Base-by-base conservation (phyloP, 139 green algal species). In the Coccomyxa sp. region DNA sequence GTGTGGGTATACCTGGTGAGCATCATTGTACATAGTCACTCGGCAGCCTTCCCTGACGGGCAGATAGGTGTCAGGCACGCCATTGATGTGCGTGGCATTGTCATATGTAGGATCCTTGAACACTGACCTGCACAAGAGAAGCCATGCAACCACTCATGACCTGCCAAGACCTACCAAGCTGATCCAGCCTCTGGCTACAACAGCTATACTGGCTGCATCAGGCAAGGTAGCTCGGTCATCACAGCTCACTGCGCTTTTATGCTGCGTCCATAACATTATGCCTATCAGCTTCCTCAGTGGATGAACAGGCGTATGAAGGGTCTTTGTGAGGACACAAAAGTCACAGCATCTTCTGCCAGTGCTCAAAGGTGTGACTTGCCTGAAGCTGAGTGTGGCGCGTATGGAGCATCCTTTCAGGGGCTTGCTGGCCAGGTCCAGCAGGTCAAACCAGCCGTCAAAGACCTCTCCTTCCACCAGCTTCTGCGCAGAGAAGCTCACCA, bases 1-100 rank as follows among this genome's bases (percentile, higher is more conserved):
- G n/a, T n/a, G n/a, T n/a, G n/a, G 33, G 73, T 34, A 29, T 38
- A 76, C 73, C 70, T 83, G 70, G 58, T 88, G 78, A n/a, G 86
- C 82, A 54, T 92, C 85, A 35, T 91, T 89, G 79, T 93, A 93
- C 75, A 93, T 79, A 40, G 82, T 89, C 24, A 93, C 78, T 37
- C 70, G 58, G 79, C 78, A 84, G 38, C 69, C 75, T 31, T 81
- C 74, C 33, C 80, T 75, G 69, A 79, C 34, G 29, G 76, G 80
- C 74, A 84, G 79, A n/a, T 84, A 84, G 9, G 74, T 71, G 39
- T 78, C 33, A 4, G 79, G 74, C 27, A 79, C 74, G 33, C 36
- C 64, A 29, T 40, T 55, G 39, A 54, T 58, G 31, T 34, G n/a
- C 29, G 40, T 50, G 8, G 31, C 68, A 29, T 34, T 36, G 8